Evolutionary conservation across 2,329 filamentous ascomycete genomes (phyloP).

Genomic region (Achaetomium macrosporum): DNA sequence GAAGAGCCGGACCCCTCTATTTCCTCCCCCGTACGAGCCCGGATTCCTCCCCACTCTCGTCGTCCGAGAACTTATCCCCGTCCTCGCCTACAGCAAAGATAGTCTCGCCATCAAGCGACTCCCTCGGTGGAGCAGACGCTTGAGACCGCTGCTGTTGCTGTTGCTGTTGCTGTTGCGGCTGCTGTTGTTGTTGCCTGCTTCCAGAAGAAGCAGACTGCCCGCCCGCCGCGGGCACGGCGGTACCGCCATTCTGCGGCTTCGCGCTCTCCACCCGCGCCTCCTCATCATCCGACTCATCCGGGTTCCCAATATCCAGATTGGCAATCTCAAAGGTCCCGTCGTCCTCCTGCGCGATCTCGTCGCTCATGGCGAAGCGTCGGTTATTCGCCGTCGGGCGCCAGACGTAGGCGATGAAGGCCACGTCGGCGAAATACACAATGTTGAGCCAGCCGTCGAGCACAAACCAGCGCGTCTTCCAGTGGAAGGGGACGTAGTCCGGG

Average conservation of each 20-base stretch:
- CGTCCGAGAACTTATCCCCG: constrained; percentile 74
- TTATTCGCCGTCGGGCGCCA: constrained; percentile 98
- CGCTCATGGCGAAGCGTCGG: constrained; percentile 95
- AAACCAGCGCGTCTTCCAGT: constrained; percentile 98
- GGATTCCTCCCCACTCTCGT: constrained; percentile 57
- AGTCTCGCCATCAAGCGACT: constrained; percentile 75
- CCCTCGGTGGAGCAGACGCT: constrained; percentile 33
- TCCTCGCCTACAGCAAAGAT: constrained; percentile 93
- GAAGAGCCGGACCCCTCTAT: constrained; percentile 22
- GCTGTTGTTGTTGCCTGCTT: constrained; percentile 21
- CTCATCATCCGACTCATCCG: constrained; percentile 56
- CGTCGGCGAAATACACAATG: constrained; percentile 89
- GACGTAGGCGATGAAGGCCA: constrained; percentile 87
- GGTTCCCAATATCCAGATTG: constrained; percentile 82
- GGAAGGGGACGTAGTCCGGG: constrained; percentile 86
- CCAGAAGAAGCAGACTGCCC: neutral
- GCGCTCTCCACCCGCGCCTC: constrained; percentile 43
- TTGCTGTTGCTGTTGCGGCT: constrained; percentile 19
- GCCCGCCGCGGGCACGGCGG: neutral
- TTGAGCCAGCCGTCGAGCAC: constrained; percentile 96
- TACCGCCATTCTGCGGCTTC: constrained; percentile 7
- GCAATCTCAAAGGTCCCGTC: constrained; percentile 93
- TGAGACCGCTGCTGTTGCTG: constrained; percentile 12
- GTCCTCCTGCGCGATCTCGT: constrained; percentile 97
- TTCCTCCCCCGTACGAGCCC: constrained; percentile 47